Percentiles rank a stretch among this genome's conserved stretches.
Evolutionary conservation across 1,284 basidiomycete genomes (phyloP).

Genomic region (Sanghuangporus weigelae): DNA sequence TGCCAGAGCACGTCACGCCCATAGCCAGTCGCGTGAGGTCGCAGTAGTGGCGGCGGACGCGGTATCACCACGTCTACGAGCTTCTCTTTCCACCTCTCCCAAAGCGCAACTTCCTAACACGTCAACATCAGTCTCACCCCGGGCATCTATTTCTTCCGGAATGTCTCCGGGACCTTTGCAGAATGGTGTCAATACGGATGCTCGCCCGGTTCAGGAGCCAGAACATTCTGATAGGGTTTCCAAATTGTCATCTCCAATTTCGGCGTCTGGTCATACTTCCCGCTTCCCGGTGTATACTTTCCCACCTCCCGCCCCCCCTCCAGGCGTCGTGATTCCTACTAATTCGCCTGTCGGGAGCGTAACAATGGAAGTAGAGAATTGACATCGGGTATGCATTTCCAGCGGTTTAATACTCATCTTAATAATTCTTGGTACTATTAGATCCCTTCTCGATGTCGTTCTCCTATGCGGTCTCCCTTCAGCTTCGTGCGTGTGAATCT

Average conservation of each 20-base stretch:
- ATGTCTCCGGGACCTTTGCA: neutral
- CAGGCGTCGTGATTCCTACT: neutral
- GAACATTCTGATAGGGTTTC: neutral
- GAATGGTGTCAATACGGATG: neutral
- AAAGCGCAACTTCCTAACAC: neutral
- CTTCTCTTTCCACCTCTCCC: neutral
- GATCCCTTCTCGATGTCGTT: neutral
- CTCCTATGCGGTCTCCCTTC: neutral
- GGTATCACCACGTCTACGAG: neutral
- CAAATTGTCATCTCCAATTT: neutral
- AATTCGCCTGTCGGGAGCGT: neutral
- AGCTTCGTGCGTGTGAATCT: neutral
- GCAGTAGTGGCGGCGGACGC: neutral
- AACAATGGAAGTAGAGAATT: conserved; percentile 3
- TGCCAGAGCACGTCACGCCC: neutral
- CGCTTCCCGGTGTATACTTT: conserved; percentile 14
- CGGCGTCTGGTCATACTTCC: neutral
- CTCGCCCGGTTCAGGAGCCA: neutral
- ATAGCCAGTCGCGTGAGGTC: conserved; percentile 5
- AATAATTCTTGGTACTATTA: neutral
- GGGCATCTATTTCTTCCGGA: neutral
- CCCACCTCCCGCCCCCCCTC: conserved; percentile 12
- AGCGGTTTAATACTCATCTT: neutral
- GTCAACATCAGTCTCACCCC: neutral
- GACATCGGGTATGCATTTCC: neutral